Conservation (phyloP, 2,329 filamentous ascomycete genomes). For the Alternaria triticimaculans region DNA sequence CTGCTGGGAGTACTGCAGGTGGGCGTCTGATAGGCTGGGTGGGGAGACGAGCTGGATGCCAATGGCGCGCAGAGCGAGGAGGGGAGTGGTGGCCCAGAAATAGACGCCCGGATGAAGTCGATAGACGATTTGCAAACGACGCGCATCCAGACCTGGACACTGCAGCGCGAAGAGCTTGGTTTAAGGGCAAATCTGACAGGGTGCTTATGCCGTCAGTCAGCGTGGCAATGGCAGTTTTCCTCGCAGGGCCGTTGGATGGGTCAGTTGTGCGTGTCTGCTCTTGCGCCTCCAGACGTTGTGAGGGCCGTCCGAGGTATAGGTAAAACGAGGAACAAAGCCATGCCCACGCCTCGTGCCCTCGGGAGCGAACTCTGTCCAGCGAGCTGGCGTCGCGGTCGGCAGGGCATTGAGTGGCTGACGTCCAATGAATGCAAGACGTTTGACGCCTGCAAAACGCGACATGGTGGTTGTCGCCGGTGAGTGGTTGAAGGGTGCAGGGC, state of each 20-base stretch:
- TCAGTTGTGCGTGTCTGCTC: conserved; percentile 22
- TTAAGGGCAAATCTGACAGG: conserved; percentile 34
- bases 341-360: conserved; percentile 25
- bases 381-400: conserved; percentile 22
- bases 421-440: conserved; percentile 39
- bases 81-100: conserved; percentile 46
- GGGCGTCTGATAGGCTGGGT: conserved; percentile 42
- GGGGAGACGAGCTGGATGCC: conserved; percentile 38
- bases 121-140: conserved; percentile 38
- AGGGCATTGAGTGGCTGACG: conserved; percentile 21
- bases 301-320: conserved; percentile 11
- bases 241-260: conserved; percentile 17
- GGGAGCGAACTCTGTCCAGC: conserved; percentile 27
- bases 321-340: conserved; percentile 18
- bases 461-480: conserved; percentile 31
- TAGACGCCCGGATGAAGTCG: conserved; percentile 50
- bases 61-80: conserved; percentile 37
- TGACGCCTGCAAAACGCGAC: conserved; percentile 39
- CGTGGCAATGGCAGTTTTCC: conserved; percentile 9
- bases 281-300: conserved; percentile 21
- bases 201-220: conserved; percentile 35
- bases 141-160: conserved; percentile 40
- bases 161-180: conserved; percentile 35
- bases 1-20: conserved; percentile 41
- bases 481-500: conserved; percentile 31